Percentiles rank a stretch among this genome's conserved stretches.
Conservation (phyloP, 805 yeast species). For the Ogataea chonburiensis region DNA sequence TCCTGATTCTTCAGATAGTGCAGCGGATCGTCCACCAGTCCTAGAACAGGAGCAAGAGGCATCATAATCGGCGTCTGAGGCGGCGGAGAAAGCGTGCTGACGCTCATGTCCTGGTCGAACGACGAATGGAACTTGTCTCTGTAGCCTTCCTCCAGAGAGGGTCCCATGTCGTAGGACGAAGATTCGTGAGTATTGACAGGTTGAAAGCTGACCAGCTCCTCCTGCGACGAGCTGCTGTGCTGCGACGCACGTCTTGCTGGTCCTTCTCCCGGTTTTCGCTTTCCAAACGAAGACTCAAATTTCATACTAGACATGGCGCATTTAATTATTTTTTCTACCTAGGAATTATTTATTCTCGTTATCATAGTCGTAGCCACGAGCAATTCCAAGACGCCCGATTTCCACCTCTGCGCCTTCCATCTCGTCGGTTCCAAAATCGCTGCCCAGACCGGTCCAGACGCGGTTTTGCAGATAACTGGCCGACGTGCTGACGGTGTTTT, state of each 20-base stretch:
- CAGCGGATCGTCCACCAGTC: constrained; percentile 31
- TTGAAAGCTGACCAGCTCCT: constrained; percentile 15
- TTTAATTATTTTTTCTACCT: neutral
- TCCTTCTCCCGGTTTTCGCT: constrained; percentile 7
- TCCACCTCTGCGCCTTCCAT: constrained; percentile 77
- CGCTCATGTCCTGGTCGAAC: constrained; percentile 6
- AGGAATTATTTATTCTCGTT: constrained; percentile 11
- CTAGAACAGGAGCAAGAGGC: constrained; percentile 23
- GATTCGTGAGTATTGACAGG: constrained; percentile 1
- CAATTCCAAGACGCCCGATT: constrained; percentile 83
- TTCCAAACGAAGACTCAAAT: constrained; percentile 26
- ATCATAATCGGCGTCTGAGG: constrained; percentile 6
- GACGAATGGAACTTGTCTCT: constrained; percentile 14
- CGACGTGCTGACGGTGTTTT: constrained; percentile 84
- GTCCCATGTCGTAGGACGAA: constrained; percentile 22
- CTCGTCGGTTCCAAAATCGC: constrained; percentile 54
- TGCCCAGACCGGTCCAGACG: constrained; percentile 87
- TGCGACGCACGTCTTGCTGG: neutral
- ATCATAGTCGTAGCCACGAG: constrained; percentile 73
- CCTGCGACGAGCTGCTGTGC: constrained; percentile 18
- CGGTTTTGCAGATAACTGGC: constrained; percentile 72
- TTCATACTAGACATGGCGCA: constrained; percentile 11
- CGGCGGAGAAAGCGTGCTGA: constrained; percentile 14
- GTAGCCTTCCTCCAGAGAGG: constrained; percentile 22
- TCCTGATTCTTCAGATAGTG: constrained; percentile 36